Conservation (phyloP, 148 eudicot species). For the Linanthus parryae region DNA sequence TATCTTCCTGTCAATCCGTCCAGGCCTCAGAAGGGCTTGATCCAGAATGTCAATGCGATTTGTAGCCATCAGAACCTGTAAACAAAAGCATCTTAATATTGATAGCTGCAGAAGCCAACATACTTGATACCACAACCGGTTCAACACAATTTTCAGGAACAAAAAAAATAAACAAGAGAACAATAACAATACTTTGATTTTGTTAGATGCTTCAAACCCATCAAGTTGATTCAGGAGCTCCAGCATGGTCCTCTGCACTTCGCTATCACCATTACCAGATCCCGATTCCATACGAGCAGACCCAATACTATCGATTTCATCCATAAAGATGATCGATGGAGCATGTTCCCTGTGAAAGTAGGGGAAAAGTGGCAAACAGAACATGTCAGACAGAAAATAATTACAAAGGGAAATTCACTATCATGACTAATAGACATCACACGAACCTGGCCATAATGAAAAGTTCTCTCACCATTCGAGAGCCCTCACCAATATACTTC, state of each 20-base stretch:
- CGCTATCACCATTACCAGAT: constrained; percentile 83
- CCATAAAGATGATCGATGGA: constrained; percentile 86
- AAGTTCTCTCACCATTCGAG: constrained; percentile 84
- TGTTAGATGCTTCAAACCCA: constrained; percentile 85
- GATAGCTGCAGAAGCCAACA: not conserved
- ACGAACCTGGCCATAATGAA: constrained; percentile 84
- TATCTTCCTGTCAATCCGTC: constrained; percentile 74
- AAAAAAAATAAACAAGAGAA: no score
- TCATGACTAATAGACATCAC: not conserved
- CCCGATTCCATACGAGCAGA: constrained; percentile 88
- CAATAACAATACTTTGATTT: constrained; percentile 77
- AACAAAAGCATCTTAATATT: not conserved
- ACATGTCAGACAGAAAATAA: not conserved
- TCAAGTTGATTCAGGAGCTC: constrained; percentile 79
- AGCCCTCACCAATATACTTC: constrained; percentile 84
- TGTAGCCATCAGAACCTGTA: constrained; percentile 74
- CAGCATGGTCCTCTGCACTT: constrained; percentile 76
- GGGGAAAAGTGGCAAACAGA: not conserved
- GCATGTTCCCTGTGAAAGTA: constrained; percentile 63
- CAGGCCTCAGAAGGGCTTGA: constrained; percentile 78
- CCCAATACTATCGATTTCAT: constrained; percentile 83
- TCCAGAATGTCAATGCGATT: constrained; percentile 73
- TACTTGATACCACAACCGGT: not conserved
- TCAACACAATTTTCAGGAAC: not conserved
- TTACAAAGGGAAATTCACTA: not conserved